phyloP scores from a whole-genome alignment of 306 rosid species.

The Lupinus albus region DNA sequence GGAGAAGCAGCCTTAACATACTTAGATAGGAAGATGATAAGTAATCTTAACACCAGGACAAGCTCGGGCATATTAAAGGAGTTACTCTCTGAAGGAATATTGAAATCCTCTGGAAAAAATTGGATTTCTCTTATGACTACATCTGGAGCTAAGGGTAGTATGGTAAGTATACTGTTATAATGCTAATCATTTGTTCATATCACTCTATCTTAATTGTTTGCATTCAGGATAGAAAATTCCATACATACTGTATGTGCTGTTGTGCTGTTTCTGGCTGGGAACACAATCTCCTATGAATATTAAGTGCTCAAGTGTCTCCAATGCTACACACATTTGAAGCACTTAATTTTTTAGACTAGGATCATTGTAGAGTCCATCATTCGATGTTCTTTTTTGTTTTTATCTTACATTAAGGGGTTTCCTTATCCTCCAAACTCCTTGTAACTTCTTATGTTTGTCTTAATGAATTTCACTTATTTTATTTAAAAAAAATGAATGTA shows the following conservation, averaged over 20 bases:
- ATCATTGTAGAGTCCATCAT: background rate
- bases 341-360: constrained; percentile 11
- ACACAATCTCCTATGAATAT: constrained; percentile 2
- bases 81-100: constrained; percentile 68
- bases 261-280: background rate
- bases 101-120: constrained; percentile 78
- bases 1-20: constrained; percentile 87
- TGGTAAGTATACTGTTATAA: constrained; percentile 57
- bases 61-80: constrained; percentile 78
- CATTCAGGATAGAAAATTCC: background rate
- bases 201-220: constrained; percentile 7
- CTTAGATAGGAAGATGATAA: constrained; percentile 84
- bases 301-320: constrained; percentile 6
- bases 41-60: constrained; percentile 70
- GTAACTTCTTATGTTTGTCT: background rate
- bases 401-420: background rate
- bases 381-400: no score
- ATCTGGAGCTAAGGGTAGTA: constrained; percentile 95
- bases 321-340: constrained; percentile 7
- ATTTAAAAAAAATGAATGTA: background rate
- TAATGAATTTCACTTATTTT: background rate
- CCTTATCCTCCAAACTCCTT: background rate
- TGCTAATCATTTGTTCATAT: constrained; percentile 1
- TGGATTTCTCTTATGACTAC: constrained; percentile 96
- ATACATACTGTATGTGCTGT: background rate